phyloP scores from a whole-genome alignment of 2,329 filamentous ascomycete genomes.

The Ceratocystis diversiconidia region DNA sequence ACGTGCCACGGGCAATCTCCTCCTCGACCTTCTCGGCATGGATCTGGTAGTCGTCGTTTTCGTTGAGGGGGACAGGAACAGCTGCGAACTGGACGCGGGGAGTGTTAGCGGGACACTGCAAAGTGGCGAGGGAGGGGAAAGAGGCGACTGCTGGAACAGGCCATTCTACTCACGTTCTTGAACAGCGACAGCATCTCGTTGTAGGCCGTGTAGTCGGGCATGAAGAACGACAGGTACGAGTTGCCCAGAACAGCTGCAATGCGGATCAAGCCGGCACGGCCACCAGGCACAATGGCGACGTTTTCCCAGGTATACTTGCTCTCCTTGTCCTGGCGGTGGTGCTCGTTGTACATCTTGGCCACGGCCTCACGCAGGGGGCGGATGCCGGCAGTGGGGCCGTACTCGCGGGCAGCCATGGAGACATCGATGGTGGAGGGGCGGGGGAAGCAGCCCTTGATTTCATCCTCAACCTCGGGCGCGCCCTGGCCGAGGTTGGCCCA shows the following conservation, averaged over 20 bases:
- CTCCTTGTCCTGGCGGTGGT: conserved; percentile 73
- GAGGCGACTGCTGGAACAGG: background rate
- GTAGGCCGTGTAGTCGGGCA: conserved; percentile 91
- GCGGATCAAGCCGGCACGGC: conserved; percentile 79
- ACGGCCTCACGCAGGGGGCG: conserved; percentile 80
- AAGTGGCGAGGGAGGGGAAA: background rate
- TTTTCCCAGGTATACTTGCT: conserved; percentile 96
- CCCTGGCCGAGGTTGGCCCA: conserved; percentile 95
- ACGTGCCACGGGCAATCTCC: conserved; percentile 72
- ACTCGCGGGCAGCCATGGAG: conserved; percentile 66
- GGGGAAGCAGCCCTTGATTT: conserved; percentile 78
- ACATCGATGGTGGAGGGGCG: conserved; percentile 68
- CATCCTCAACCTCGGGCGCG: conserved; percentile 84
- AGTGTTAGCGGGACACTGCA: background rate
- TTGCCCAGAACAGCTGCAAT: conserved; percentile 91
- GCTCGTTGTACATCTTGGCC: conserved; percentile 81
- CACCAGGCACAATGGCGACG: conserved; percentile 88
- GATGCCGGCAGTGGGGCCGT: conserved; percentile 88
- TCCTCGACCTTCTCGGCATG: conserved; percentile 86
- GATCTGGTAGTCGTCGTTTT: conserved; percentile 83
- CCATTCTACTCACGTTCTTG: conserved; percentile 52
- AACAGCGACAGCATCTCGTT: conserved; percentile 95
- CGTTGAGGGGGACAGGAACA: conserved; percentile 70
- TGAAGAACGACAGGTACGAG: conserved; percentile 84
- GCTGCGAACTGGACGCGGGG: conserved; percentile 53